Conservation (phyloP, 345 rosid genomes). For the Populus davidiana region DNA sequence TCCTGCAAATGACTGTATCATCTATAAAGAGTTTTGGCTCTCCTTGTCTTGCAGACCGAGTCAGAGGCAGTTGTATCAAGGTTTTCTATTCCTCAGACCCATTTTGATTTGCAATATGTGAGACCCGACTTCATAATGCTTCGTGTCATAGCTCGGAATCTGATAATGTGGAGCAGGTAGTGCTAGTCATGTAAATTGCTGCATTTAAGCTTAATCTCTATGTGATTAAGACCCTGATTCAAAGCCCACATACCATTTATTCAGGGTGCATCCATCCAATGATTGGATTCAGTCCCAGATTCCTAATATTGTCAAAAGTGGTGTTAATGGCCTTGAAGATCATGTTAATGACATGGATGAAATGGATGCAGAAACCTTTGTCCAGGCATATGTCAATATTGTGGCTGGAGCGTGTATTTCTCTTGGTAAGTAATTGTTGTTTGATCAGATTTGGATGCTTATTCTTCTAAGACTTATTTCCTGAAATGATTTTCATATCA, state of each 20-base stretch:
- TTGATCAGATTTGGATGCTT: not conserved
- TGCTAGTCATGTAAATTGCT: conserved; percentile 7
- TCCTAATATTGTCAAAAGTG: conserved; percentile 70
- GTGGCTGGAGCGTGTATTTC: conserved; percentile 94
- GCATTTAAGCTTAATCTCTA: conserved; percentile 15
- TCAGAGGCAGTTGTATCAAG: conserved; percentile 68
- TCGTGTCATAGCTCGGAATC: conserved; percentile 90
- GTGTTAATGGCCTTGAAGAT: conserved; percentile 56
- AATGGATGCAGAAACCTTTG: conserved; percentile 72
- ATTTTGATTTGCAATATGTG: conserved; percentile 75
- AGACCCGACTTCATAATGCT: conserved; percentile 98
- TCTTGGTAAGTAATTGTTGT: conserved; percentile 53
- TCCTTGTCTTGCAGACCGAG: conserved; percentile 62
- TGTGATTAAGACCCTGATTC: conserved; percentile 17
- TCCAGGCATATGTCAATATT: conserved; percentile 86
- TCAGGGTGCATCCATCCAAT: conserved; percentile 72
- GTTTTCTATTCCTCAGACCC: conserved; percentile 82
- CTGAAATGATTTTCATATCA: no score
- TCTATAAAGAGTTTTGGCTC: not conserved
- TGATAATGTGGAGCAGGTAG: conserved; percentile 97
- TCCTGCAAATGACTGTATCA: not conserved
- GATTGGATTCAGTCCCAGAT: conserved; percentile 90
- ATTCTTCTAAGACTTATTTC: not conserved
- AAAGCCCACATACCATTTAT: conserved; percentile 20
- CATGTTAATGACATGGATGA: conserved; percentile 64